phyloP scores from a whole-genome alignment of 2,329 filamentous ascomycete genomes.

The Mycosphaerella sp. region DNA sequence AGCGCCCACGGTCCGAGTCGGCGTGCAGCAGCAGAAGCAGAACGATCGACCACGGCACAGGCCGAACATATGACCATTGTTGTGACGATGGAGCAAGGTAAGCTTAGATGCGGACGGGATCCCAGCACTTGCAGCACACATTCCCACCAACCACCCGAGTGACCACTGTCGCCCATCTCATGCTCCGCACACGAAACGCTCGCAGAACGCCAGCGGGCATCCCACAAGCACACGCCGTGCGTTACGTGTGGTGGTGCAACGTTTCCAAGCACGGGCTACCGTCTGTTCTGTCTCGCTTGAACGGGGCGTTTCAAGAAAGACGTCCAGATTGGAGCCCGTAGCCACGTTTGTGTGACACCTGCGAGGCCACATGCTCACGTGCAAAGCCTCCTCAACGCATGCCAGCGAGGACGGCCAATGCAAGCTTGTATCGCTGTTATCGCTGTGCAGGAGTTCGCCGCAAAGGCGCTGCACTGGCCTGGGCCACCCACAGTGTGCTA shows the following conservation, averaged over 20 bases:
- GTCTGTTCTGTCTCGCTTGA: constrained; percentile 5
- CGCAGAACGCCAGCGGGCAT: constrained; percentile 10
- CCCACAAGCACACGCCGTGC: constrained; percentile 10
- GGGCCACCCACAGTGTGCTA: constrained; percentile 36
- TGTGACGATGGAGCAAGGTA: constrained; percentile 32
- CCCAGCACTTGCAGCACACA: constrained; percentile 23
- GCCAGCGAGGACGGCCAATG: constrained; percentile 5
- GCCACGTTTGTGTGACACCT: constrained; percentile 25
- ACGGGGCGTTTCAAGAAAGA: constrained; percentile 6
- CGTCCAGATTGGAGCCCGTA: no score
- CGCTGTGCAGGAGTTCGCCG: constrained; percentile 9
- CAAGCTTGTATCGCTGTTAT: constrained; percentile 12
- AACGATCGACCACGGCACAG: not conserved
- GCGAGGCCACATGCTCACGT: constrained; percentile 21
- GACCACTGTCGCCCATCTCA: not conserved
- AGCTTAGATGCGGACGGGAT: constrained; percentile 23
- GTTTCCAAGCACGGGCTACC: not conserved
- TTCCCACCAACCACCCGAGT: constrained; percentile 10
- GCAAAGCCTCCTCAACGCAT: constrained; percentile 10
- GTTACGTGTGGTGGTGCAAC: constrained; percentile 17
- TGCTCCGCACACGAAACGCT: not conserved
- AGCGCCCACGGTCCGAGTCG: not conserved
- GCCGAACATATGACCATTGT: constrained; percentile 8
- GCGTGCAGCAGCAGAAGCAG: not conserved
- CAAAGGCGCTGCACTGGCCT: constrained; percentile 1